These are phyloP conservation scores for Lodderomyces elongisporus DNA, from an alignment of 1,139 yeast species.

Conservation along the genomic window DNA sequence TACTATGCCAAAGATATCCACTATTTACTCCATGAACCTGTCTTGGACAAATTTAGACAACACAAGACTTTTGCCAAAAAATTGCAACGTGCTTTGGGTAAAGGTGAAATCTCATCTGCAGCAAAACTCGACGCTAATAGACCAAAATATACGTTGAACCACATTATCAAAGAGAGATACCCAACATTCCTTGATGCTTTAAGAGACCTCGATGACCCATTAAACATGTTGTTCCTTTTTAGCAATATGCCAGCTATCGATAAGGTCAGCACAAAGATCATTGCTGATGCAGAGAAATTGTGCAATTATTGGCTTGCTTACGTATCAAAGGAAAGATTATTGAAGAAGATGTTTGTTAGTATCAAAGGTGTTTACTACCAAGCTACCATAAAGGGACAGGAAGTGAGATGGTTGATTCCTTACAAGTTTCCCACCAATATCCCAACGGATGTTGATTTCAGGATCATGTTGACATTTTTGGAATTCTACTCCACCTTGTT, in stretches of 20 bases:
- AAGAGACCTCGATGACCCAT: constrained; percentile 91
- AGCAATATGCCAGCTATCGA: constrained; percentile 94
- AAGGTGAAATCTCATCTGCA: constrained; percentile 89
- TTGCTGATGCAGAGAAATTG: constrained; percentile 78
- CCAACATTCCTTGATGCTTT: constrained; percentile 91
- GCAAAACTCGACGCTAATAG: constrained; percentile 64
- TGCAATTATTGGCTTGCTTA: constrained; percentile 96
- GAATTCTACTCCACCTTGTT: constrained; percentile 91
- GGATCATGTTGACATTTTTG: constrained; percentile 93
- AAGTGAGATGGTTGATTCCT: constrained; percentile 93
- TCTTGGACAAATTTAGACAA: constrained; percentile 84
- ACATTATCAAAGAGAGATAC: constrained; percentile 88
- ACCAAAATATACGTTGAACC: constrained; percentile 83
- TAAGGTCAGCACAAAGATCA: constrained; percentile 70
- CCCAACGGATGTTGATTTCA: constrained; percentile 91
- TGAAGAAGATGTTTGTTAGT: constrained; percentile 89
- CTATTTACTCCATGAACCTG: constrained; percentile 93
- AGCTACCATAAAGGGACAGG: constrained; percentile 87
- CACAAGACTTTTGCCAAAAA: constrained; percentile 93
- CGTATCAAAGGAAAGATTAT: constrained; percentile 75
- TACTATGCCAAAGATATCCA: constrained; percentile 93
- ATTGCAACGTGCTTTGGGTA: constrained; percentile 82
- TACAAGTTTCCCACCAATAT: constrained; percentile 94
- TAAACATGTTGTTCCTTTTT: constrained; percentile 89
- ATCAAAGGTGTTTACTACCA: constrained; percentile 97